These are phyloP conservation scores for Cadophora sp. DNA, from an alignment of 2,329 filamentous ascomycete genomes.

Conservation along the genomic window DNA sequence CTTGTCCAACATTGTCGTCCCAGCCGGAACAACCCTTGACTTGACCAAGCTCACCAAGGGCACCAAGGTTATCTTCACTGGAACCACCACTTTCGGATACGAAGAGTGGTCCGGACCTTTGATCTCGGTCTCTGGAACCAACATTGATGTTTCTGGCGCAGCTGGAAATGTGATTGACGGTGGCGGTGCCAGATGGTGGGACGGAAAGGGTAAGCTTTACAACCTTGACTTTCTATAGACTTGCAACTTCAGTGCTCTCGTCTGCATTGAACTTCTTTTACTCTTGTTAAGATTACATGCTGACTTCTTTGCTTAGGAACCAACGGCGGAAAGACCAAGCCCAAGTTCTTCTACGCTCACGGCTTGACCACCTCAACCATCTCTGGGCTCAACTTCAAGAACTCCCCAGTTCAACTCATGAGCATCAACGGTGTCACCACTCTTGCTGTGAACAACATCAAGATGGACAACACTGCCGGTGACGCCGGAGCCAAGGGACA, in stretches of 20 bases:
- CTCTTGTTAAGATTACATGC: not conserved
- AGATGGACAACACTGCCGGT: conserved; percentile 64
- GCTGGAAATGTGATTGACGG: conserved; percentile 56
- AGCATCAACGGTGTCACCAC: conserved; percentile 52
- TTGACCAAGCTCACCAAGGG: conserved; percentile 58
- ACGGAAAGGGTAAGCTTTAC: conserved; percentile 48
- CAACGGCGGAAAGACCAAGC: conserved; percentile 67
- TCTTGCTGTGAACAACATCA: conserved; percentile 56
- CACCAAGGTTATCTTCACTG: conserved; percentile 64
- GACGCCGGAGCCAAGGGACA: conserved; percentile 50
- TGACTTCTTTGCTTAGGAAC: conserved; percentile 49
- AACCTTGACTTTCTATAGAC: not conserved
- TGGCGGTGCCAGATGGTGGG: conserved; percentile 52
- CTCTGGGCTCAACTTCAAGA: conserved; percentile 57
- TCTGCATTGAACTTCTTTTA: too few species aligned
- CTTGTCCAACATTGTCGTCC: conserved; percentile 60
- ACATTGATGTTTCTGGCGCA: conserved; percentile 39
- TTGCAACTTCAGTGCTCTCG: not conserved
- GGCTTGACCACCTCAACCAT: conserved; percentile 57
- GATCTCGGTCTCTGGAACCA: conserved; percentile 49
- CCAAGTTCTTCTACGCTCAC: conserved; percentile 67
- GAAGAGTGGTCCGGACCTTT: conserved; percentile 70
- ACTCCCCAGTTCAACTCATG: conserved; percentile 62
- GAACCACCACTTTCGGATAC: conserved; percentile 72
- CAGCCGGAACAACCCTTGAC: conserved; percentile 64